phyloP scores from a whole-genome alignment of 1,284 basidiomycete genomes.

The Ceratobasidium sp. region DNA sequence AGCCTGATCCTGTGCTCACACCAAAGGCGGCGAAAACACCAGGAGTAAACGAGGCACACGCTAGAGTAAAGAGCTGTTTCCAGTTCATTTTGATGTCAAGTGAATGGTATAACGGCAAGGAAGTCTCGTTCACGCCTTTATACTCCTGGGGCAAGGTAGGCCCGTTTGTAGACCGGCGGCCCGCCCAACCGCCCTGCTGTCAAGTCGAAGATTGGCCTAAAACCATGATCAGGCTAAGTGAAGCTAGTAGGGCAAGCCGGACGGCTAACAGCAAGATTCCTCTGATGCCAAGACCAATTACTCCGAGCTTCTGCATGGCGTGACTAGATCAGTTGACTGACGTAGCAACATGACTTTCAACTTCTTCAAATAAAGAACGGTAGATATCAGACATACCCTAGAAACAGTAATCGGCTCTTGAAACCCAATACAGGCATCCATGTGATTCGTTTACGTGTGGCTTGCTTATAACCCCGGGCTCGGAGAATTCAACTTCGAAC shows the following conservation, averaged over 20 bases:
- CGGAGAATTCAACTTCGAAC: constrained; percentile 1
- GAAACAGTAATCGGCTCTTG: not conserved
- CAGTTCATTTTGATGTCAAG: constrained; percentile 29
- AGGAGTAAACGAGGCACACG: constrained; percentile 15
- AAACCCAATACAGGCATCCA: not conserved
- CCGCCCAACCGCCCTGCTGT: constrained; percentile 1
- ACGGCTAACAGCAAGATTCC: not conserved
- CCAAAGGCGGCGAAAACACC: constrained; percentile 45
- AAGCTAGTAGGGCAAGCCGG: not conserved
- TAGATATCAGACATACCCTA: not conserved
- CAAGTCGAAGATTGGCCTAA: not conserved
- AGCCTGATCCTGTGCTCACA: constrained; percentile 35
- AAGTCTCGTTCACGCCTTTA: not conserved
- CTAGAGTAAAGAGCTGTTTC: constrained; percentile 29
- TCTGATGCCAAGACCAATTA: constrained; percentile 10
- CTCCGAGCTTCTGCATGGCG: not conserved
- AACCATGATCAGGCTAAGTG: not conserved
- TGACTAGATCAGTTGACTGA: constrained; percentile 7
- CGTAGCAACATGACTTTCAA: not conserved
- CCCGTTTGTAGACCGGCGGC: not conserved
- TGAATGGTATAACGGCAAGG: not conserved
- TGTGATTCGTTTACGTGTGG: not conserved
- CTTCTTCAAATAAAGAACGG: not conserved
- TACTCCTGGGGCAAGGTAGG: not conserved
- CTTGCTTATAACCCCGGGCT: not conserved